A percentile compares a stretch with the other conserved stretches of the same genome.
Conservation (phyloP, 306 rosid species). For the Cucurbita maxima region DNA sequence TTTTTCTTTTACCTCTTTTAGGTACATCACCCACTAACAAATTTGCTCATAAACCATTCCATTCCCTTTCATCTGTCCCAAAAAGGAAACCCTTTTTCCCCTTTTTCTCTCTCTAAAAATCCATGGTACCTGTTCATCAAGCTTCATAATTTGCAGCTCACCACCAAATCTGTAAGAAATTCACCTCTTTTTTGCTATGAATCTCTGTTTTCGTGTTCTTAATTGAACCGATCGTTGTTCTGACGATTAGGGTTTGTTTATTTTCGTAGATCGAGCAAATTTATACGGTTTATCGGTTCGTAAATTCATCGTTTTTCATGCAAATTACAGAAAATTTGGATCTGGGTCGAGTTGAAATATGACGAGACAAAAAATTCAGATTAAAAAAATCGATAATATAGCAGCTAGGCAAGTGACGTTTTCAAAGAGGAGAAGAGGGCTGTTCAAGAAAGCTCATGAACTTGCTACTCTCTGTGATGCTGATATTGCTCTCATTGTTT, state of each 20-base stretch:
- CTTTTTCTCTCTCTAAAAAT: background rate
- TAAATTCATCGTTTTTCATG: background rate
- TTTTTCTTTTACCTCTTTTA: background rate
- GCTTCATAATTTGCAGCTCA: background rate
- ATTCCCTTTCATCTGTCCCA: background rate
- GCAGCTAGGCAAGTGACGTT: conserved; percentile 5
- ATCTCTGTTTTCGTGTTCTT: background rate
- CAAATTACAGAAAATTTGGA: background rate
- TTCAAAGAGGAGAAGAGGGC: conserved; percentile 5
- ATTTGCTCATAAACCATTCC: background rate
- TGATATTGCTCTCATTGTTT: conserved; percentile 8
- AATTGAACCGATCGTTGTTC: background rate
- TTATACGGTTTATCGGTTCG: background rate
- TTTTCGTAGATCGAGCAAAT: background rate
- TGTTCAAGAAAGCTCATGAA: conserved; percentile 2
- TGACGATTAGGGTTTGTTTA: background rate
- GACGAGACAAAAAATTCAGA: background rate
- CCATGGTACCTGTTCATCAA: background rate
- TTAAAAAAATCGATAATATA: background rate
- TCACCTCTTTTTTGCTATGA: background rate
- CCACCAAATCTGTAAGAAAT: background rate
- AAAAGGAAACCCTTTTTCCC: background rate
- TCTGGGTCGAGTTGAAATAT: background rate
- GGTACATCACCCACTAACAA: background rate
- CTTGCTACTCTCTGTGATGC: conserved; percentile 2